These are phyloP conservation scores for Neonectria punicea DNA, from an alignment of 2,329 filamentous ascomycete species.

Conservation along the genomic window DNA sequence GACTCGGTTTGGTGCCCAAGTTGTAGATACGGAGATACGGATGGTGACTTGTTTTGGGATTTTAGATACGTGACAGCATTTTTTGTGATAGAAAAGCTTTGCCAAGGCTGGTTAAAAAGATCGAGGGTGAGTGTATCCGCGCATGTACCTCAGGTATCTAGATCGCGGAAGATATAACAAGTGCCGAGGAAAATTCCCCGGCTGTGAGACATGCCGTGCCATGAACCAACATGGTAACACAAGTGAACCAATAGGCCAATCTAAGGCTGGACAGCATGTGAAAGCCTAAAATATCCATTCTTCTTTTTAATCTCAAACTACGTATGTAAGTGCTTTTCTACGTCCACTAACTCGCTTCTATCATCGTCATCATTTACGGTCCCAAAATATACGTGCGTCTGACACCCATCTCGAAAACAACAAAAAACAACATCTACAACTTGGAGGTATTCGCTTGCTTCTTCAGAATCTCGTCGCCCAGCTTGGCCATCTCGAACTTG, in stretches of 20 bases:
- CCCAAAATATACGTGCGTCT: neutral
- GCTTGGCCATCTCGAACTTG: constrained; percentile 71
- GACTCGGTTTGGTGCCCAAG: constrained; percentile 64
- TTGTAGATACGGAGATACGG: constrained; percentile 48
- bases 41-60: neutral
- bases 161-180: neutral
- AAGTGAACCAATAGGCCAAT: neutral
- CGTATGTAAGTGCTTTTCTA: neutral
- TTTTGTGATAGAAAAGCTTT: constrained; percentile 12
- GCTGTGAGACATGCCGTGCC: neutral
- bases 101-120: neutral
- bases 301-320: neutral
- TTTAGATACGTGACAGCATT: constrained; percentile 14
- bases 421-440: constrained; percentile 47
- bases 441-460: constrained; percentile 58
- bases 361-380: neutral
- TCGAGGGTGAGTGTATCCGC: neutral
- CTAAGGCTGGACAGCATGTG: neutral
- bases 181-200: constrained; percentile 6
- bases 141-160: neutral
- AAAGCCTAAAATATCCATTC: neutral
- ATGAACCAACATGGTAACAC: neutral
- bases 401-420: neutral
- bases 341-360: neutral
- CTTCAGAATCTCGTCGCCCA: constrained; percentile 65